Evolutionary conservation across 1,284 basidiomycete species (phyloP), one percentile per base, ranked within the genome.

Genomic region (Cronartium quercuum): DNA sequence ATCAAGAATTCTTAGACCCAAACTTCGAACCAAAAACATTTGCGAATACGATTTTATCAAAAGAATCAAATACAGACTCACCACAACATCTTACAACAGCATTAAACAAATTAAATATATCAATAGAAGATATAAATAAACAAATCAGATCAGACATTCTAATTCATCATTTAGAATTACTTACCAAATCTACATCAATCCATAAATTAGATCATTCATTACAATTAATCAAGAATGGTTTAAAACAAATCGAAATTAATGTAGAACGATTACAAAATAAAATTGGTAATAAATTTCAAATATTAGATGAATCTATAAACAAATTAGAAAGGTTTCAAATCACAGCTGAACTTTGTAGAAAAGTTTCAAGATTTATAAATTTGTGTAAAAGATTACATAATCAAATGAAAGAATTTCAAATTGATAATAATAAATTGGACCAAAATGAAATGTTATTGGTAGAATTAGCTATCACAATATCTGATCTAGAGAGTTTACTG

Each of bases 11-110:
- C 79, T 84, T 88, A 29, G 83, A 81, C 66, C 82, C 87, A 6
- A 84, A 87, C 57, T 96, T 95, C 81, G 89, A 94, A 80, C 86
- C 91, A 18, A 90, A 91, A 80, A 89, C 90, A 69, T 94, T 94
- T 81, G 92, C 92, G 4, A 93, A 92, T 81, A 88, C 91, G 21
- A 86, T 94, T 68, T 85, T 95, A 29, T 88, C 91, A 10, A 90
- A 90, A 35, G 88, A 91, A 77, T 4, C 3, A 3, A 51, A 12
- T 51, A 13, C 3, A 5, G 2, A 51, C 3, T 3, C 4, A 18
- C 3, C 21, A 51, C 81, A 87, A 0, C 92, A 93, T 79, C 86
- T 87, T 18, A 42, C 24, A 41, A 9, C 47, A 37, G 42, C 58
- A 64, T n/a, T 61, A 58, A n/a, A 29, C 34, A 35, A 67, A 37